phyloP scores from a whole-genome alignment of 441 rosid species.

The Pelargonium australe region DNA sequence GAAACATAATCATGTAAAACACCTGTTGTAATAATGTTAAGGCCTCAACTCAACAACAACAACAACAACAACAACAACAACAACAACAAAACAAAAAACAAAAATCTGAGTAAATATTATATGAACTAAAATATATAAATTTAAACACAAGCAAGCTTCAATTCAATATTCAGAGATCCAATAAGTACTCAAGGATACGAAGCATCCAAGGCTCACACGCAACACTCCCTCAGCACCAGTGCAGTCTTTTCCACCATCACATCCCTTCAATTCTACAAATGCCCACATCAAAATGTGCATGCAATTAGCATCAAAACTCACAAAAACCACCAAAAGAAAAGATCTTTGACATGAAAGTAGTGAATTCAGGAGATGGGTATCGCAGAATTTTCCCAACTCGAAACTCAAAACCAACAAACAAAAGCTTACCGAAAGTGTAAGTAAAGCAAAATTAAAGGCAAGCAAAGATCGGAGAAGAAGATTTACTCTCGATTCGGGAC shows the following conservation, averaged over 20 bases:
- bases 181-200: constrained; percentile 56
- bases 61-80: too few relatives aligned
- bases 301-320: constrained; percentile 6
- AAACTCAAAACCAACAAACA: not conserved
- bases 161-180: not conserved
- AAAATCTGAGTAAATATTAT: not conserved
- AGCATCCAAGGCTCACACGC: constrained; percentile 94
- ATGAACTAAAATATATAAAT: not conserved
- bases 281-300: constrained; percentile 1
- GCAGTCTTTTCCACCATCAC: constrained; percentile 67
- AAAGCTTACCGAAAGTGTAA: not conserved
- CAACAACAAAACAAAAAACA: not conserved
- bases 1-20: constrained; percentile 72
- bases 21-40: constrained; percentile 39
- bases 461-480: not conserved
- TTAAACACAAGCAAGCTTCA: not conserved
- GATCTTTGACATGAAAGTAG: not conserved
- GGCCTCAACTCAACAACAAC: constrained; percentile 14
- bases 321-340: not conserved
- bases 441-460: not conserved
- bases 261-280: constrained; percentile 55
- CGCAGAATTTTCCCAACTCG: not conserved
- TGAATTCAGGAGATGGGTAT: not conserved
- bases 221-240: constrained; percentile 86
- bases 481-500: constrained; percentile 64